These are phyloP conservation scores for Aspergillus aculeatinus DNA, from an alignment of 2,329 filamentous ascomycete species.

Conservation along the genomic window DNA sequence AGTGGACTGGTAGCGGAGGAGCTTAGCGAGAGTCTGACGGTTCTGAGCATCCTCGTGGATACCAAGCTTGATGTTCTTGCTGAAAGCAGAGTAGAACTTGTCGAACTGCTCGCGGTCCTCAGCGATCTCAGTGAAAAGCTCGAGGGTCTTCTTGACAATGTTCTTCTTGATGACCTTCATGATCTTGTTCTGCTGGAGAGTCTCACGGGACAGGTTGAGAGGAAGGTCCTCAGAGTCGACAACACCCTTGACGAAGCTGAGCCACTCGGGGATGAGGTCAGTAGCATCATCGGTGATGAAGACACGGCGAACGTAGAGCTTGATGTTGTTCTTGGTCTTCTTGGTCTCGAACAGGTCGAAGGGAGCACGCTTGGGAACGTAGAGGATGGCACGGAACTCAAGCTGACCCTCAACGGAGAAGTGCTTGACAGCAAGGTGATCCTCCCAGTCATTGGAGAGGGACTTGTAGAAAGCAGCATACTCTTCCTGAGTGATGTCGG, in stretches of 20 bases:
- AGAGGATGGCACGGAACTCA: constrained; percentile 99
- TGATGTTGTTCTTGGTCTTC: constrained; percentile 99
- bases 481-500: constrained; percentile 93
- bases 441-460: constrained; percentile 99
- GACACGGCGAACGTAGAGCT: constrained; percentile 99
- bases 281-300: constrained; percentile 99
- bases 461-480: constrained; percentile 99
- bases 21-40: constrained; percentile 88
- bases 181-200: constrained; percentile 99
- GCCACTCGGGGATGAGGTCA: constrained; percentile 98
- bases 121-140: constrained; percentile 98
- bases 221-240: constrained; percentile 99
- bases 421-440: constrained; percentile 99
- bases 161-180: constrained; percentile 99
- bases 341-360: constrained; percentile 99
- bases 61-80: constrained; percentile 99
- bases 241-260: constrained; percentile 99
- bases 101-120: constrained; percentile 99
- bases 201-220: constrained; percentile 99
- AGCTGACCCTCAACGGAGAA: constrained; percentile 99
- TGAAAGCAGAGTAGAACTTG: constrained; percentile 99
- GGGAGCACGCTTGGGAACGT: constrained; percentile 98
- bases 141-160: constrained; percentile 99
- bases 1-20: constrained; percentile 97
- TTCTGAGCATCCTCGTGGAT: constrained; percentile 99